Evolutionary conservation across 805 yeast species (phyloP), one percentile per base, ranked within the genome.

Genomic region (Candida sonorensis): DNA sequence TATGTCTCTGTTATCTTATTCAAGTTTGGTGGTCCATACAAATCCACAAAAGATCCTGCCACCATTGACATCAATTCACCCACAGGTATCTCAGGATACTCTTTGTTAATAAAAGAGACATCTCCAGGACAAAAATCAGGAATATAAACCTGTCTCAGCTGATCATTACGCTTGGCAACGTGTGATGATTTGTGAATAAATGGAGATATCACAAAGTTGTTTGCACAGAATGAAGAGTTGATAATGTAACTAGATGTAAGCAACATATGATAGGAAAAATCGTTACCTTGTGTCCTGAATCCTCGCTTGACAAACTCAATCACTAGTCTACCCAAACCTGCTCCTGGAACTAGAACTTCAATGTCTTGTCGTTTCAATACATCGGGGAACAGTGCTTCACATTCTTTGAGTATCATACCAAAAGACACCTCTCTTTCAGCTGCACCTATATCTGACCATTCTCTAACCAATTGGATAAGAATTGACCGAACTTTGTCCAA

Each of bases 31-130:
- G 79, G 76, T 0, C 84, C 83, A 49, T 77, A 79, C 12, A 80
- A 55, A 39, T 80, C 87, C 4, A 67, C 66, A 49, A 82, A 82
- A 0, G 83, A 76, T 0, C 92, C 92, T 0, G 86, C 76, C 1
- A 76, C 68, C 69, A 81, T 79, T 0, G 83, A 72, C 81, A 82
- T 73, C 28, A 74, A 51, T 6, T 74, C 75, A 10, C 50, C 61
- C 22, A 65, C 66, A 0, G 66, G 65, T 2, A 72, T 61, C 0
- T 42, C 33, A 0, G 74, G 73, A 30, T 64, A 45, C 10, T 53
- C 40, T 1, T 32, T 33, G 18, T 58, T 55, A 8, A 67, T 33
- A 13, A 46, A 42, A 4, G 65, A 51, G 11, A 66, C 58, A 13
- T 58, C 58, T 4, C 57, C 44, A 1, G 78, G 72, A 28, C 62